These are phyloP conservation scores for Plasmodium malariae DNA, from an alignment of 169 alveolate genomes.

Conservation along the genomic window DNA sequence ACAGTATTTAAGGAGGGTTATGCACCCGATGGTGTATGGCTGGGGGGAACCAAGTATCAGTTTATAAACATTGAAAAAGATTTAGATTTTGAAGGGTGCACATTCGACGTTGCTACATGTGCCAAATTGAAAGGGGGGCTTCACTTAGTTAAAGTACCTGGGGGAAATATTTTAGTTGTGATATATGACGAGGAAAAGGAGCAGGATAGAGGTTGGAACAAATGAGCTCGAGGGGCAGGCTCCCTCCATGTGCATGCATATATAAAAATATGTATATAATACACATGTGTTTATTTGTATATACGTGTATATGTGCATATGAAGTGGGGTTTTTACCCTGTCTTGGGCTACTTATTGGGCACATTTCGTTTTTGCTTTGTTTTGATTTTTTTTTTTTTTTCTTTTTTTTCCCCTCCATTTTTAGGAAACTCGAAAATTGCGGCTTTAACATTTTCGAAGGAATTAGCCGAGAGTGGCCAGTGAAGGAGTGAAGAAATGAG, in stretches of 20 bases:
- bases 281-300: neutral
- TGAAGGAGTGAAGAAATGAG: neutral
- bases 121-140: conserved; percentile 87
- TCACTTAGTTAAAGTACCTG: conserved; percentile 84
- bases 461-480: conserved; percentile 53
- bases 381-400: neutral
- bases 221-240: neutral
- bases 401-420: neutral
- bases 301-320: neutral
- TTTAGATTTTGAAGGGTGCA: conserved; percentile 79
- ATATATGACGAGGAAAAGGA: conserved; percentile 85
- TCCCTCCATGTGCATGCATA: neutral
- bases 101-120: conserved; percentile 83
- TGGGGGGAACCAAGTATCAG: conserved; percentile 86
- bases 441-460: conserved; percentile 62
- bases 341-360: neutral
- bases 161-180: conserved; percentile 81
- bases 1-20: conserved; percentile 61
- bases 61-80: conserved; percentile 83
- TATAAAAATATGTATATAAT: neutral
- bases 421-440: conserved; percentile 72
- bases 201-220: conserved; percentile 77
- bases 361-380: neutral
- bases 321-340: neutral
- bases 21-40: conserved; percentile 83